Conservation (phyloP, 805 yeast species). For the Metahyphopichia silvanorum region DNA sequence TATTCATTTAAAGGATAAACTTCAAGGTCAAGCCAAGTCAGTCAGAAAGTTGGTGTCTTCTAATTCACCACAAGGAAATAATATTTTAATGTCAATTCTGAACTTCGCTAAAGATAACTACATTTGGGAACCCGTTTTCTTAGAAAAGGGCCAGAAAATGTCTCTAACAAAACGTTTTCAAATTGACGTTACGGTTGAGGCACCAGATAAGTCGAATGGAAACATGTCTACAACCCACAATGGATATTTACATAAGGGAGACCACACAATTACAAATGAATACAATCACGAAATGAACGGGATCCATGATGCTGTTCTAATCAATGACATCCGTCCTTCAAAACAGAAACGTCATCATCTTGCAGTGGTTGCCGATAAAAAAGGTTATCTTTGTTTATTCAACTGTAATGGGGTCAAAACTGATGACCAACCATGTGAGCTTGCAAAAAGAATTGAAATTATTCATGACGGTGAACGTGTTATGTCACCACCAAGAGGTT, state of each 20-base stretch:
- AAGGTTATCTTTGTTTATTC: slow-evolving; percentile 53
- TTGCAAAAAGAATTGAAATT: slow-evolving; percentile 16
- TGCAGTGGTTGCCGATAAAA: slow-evolving; percentile 27
- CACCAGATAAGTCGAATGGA: neutral
- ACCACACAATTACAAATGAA: slow-evolving; percentile 3
- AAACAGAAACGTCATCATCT: slow-evolving; percentile 23
- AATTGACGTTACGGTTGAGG: slow-evolving; percentile 16
- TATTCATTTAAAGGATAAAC: slow-evolving; percentile 42
- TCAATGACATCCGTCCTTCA: slow-evolving; percentile 26
- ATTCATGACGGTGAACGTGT: slow-evolving; percentile 6
- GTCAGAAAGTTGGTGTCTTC: slow-evolving; percentile 66
- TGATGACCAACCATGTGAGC: slow-evolving; percentile 28
- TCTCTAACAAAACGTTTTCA: slow-evolving; percentile 33
- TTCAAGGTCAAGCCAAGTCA: slow-evolving; percentile 86
- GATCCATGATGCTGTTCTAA: slow-evolving; percentile 29
- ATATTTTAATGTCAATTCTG: slow-evolving; percentile 34
- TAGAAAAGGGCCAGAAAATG: slow-evolving; percentile 13
- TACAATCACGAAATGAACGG: slow-evolving; percentile 8
- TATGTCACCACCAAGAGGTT: slow-evolving; percentile 17
- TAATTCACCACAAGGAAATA: slow-evolving; percentile 24
- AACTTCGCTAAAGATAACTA: slow-evolving; percentile 36
- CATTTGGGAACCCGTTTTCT: slow-evolving; percentile 39
- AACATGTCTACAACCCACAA: too few species aligned
- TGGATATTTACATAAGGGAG: too few species aligned
- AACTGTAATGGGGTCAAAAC: slow-evolving; percentile 43